These are phyloP conservation scores for Hortaea werneckii DNA, from an alignment of 2,329 filamentous ascomycete species.

Conservation along the genomic window DNA sequence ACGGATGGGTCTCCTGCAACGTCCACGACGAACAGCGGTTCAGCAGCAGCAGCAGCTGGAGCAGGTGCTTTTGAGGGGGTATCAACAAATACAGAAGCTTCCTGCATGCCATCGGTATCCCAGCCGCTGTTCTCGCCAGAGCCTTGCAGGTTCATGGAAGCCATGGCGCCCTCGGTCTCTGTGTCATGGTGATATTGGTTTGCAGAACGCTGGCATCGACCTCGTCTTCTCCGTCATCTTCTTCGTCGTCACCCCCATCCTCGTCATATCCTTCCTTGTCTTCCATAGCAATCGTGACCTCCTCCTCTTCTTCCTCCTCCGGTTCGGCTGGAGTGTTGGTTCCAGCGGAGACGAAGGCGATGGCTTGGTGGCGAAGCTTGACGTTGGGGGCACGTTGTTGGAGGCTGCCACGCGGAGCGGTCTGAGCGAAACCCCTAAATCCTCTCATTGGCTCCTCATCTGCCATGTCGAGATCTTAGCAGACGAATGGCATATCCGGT, in stretches of 20 bases:
- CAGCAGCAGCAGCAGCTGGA: not conserved
- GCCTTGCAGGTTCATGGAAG: slow-evolving; percentile 21
- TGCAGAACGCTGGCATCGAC: slow-evolving; percentile 16
- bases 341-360: slow-evolving; percentile 50
- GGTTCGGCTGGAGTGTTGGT: slow-evolving; percentile 26
- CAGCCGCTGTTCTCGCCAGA: slow-evolving; percentile 2
- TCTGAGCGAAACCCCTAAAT: slow-evolving; percentile 22
- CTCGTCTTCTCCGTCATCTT: slow-evolving; percentile 12
- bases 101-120: slow-evolving; percentile 6
- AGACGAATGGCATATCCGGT: not conserved
- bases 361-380: slow-evolving; percentile 45
- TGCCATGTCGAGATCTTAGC: slow-evolving; percentile 4
- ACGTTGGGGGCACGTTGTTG: slow-evolving; percentile 36
- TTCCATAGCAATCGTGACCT: slow-evolving; percentile 8
- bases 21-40: slow-evolving; percentile 23
- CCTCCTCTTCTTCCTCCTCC: slow-evolving; percentile 23
- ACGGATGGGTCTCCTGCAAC: slow-evolving; percentile 16
- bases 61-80: not conserved
- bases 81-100: slow-evolving; percentile 8
- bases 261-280: slow-evolving; percentile 11
- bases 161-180: slow-evolving; percentile 23
- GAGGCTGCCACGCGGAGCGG: slow-evolving; percentile 4
- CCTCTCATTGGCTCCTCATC: not conserved
- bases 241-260: slow-evolving; percentile 12
- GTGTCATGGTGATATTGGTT: slow-evolving; percentile 20